Evolutionary conservation across 805 yeast species (phyloP).

Genomic region (Lipomyces orientalis): DNA sequence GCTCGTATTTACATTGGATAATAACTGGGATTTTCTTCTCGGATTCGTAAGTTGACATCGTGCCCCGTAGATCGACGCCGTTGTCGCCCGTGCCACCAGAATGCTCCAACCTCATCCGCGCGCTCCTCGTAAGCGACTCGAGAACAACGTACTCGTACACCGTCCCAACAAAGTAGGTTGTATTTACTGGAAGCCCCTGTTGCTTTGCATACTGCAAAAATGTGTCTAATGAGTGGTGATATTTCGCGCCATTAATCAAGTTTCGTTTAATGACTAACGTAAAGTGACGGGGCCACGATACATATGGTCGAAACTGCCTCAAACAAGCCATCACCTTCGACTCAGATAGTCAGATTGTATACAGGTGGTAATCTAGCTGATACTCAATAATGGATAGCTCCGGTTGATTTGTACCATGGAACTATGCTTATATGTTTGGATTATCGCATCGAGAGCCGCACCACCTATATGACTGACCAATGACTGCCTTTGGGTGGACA

Average conservation of each 20-base stretch:
- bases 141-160: conserved; percentile 38
- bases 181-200: conserved; percentile 14
- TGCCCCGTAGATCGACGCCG: conserved; percentile 41
- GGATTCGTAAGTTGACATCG: conserved; percentile 6
- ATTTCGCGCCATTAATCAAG: background rate
- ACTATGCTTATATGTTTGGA: too few species aligned
- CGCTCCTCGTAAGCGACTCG: conserved; percentile 25
- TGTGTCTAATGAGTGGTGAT: conserved; percentile 23
- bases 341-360: background rate
- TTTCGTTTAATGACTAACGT: background rate
- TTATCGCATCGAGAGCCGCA: too few species aligned
- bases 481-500: too few species aligned
- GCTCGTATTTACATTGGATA: conserved; percentile 41
- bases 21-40: conserved; percentile 25
- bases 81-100: conserved; percentile 40
- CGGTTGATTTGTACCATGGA: too few species aligned
- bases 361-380: background rate
- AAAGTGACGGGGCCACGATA: background rate
- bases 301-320: background rate
- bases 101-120: conserved; percentile 33
- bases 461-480: too few species aligned
- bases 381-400: background rate
- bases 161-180: conserved; percentile 39
- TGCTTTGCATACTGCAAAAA: conserved; percentile 24
- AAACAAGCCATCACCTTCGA: background rate